Evolutionary conservation across 495 filamentous ascomycete species (phyloP), one percentile per base, ranked within the genome.

Genomic region (Lophiotrema nucula): DNA sequence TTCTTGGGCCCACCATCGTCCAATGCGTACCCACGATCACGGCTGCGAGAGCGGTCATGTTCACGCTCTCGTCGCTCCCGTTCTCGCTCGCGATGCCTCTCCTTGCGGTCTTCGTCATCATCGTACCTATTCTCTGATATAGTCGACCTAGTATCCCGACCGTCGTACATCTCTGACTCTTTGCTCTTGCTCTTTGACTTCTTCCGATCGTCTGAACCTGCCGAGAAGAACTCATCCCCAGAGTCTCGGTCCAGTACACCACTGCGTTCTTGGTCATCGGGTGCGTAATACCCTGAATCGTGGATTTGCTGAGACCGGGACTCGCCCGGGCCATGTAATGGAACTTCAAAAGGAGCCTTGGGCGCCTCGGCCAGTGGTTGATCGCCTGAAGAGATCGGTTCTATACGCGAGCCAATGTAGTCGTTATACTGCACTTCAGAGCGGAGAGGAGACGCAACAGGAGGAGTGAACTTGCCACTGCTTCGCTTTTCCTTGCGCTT

Each of bases 371-470:
- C 23, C 16, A 16, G 11, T 6, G 16, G 12, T 21, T 53, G 37
- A 22, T 46, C 38, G 2, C 16, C 39, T 1, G 18, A 18, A 11
- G 19, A 3, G 13, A 28, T 53, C 8, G 39, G 39, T 10, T 31
- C 24, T 11, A 38, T 1, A 10, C 18, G 43, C 2, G 21, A 6
- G 18, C 49, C 49, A 24, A 65, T 47, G 33, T 71, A 66, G 37
- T 72, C 71, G 15, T 70, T 48, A 39, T 62, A 66, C 15, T 65
- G 60, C 18, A 70, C 57, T 56, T 71, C 71, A 4, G 64, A 57
- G 31, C 71, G 50, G 25, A 73, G 47, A 2, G 70, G 70, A 19
- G 69, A 70, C 31, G 61, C 58, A 3, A 65, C 56, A 25, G 60
- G 53, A 5, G 70, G 66, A 23, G 68, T 62, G 39, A 63, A 74